Evolutionary conservation across 768 basidiomycete species (phyloP).

Genomic region (Lentinula guzmanii): DNA sequence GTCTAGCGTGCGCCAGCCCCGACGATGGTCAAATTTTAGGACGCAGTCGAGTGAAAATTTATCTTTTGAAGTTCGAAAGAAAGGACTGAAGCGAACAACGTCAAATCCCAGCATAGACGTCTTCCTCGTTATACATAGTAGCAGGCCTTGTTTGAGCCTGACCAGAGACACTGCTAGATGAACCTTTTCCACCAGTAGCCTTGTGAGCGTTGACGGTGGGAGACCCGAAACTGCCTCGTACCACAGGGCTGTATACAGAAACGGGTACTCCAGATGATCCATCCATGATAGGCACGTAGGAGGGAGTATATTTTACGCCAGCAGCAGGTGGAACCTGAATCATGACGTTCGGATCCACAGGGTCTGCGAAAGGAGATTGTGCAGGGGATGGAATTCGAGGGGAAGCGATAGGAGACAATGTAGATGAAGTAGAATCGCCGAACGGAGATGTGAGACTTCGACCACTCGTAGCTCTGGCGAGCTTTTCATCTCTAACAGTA

Average conservation of each 20-base stretch:
- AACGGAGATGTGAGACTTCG: conserved; percentile 21
- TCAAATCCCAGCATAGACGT: conserved; percentile 50
- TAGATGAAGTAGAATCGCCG: conserved; percentile 12
- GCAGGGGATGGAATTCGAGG: neutral
- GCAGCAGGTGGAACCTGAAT: neutral
- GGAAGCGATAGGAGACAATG: neutral
- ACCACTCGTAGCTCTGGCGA: neutral
- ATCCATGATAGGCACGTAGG: neutral
- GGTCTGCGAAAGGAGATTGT: conserved; percentile 26
- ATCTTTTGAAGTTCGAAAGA: neutral
- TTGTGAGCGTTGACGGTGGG: neutral
- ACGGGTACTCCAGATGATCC: neutral
- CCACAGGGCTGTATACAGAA: neutral
- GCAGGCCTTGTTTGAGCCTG: conserved; percentile 21
- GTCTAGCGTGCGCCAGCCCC: neutral
- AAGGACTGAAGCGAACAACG: conserved; percentile 8
- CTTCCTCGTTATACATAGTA: conserved; percentile 42
- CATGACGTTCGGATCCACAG: conserved; percentile 5
- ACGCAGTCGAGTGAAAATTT: neutral
- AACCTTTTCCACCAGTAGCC: neutral
- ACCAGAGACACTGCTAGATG: neutral
- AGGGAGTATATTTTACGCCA: neutral
- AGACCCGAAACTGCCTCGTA: neutral
- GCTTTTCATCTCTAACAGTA: neutral
- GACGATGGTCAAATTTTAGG: neutral